Evolutionary conservation across 2,329 filamentous ascomycete genomes (phyloP).

Genomic region (Dothistroma septosporum): DNA sequence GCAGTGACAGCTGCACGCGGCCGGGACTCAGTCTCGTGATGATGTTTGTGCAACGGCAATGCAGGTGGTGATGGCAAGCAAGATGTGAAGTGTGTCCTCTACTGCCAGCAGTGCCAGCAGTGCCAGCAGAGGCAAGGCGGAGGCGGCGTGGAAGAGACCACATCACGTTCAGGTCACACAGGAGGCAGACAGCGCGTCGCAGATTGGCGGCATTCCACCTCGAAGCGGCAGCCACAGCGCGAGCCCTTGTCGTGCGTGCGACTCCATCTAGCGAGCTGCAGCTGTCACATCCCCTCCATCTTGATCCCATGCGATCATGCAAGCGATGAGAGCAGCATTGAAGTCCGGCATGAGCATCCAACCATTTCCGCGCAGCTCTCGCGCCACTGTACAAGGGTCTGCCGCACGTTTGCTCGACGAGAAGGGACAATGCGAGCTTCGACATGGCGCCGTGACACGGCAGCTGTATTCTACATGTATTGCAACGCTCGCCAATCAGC

Average conservation of each 20-base stretch:
- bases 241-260: not conserved
- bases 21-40: conserved; percentile 5
- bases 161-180: not conserved
- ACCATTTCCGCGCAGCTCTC: not conserved
- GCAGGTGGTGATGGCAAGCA: too few relatives aligned
- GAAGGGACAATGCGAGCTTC: conserved; percentile 2
- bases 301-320: not conserved
- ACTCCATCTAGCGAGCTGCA: conserved; percentile 4
- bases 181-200: not conserved
- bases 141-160: not conserved
- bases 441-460: not conserved
- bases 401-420: conserved; percentile 1
- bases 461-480: too few relatives aligned
- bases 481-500: not conserved
- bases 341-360: not conserved
- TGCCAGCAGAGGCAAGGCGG: too few relatives aligned
- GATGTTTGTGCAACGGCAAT: conserved; percentile 6
- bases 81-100: too few relatives aligned
- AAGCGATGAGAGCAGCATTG: conserved; percentile 1
- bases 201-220: not conserved
- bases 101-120: too few relatives aligned
- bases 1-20: conserved; percentile 12
- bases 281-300: conserved; percentile 5
- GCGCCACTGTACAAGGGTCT: not conserved
- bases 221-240: not conserved